Evolutionary conservation across 495 filamentous ascomycete genomes (phyloP).

Genomic region (Aspergillus steynii): DNA sequence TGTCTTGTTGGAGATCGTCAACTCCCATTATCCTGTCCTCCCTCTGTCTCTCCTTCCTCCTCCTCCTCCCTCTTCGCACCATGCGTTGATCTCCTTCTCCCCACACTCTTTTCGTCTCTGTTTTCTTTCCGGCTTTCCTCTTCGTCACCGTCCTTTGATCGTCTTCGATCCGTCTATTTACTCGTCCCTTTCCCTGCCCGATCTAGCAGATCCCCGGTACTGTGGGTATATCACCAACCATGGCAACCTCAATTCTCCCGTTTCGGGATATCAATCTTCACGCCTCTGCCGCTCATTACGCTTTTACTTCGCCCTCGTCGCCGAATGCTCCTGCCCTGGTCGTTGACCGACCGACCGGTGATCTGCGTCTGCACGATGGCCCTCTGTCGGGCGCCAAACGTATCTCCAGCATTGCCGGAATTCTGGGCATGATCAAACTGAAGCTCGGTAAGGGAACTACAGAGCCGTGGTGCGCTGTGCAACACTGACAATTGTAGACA

Average conservation of each 20-base stretch:
- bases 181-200: constrained; percentile 8
- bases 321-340: constrained; percentile 84
- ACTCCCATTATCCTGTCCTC: not conserved
- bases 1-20: constrained; percentile 2
- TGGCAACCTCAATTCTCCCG: constrained; percentile 64
- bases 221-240: constrained; percentile 32
- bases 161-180: constrained; percentile 7
- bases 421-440: constrained; percentile 85
- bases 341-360: constrained; percentile 89
- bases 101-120: constrained; percentile 2
- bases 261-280: constrained; percentile 97
- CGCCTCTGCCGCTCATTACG: constrained; percentile 86
- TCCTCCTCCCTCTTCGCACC: not conserved
- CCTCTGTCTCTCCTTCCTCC: not conserved
- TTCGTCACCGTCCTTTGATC: constrained; percentile 2
- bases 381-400: constrained; percentile 72
- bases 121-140: not conserved
- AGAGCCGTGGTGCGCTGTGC: not conserved
- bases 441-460: constrained; percentile 67
- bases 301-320: constrained; percentile 93
- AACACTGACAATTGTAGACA: constrained; percentile 60
- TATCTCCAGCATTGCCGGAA: constrained; percentile 90
- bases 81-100: constrained; percentile 11
- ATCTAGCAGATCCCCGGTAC: constrained; percentile 2
- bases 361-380: constrained; percentile 80